Evolutionary conservation across 2,329 filamentous ascomycete species (phyloP), one percentile per base, ranked within the genome.

Genomic region (Diatrype stigma): DNA sequence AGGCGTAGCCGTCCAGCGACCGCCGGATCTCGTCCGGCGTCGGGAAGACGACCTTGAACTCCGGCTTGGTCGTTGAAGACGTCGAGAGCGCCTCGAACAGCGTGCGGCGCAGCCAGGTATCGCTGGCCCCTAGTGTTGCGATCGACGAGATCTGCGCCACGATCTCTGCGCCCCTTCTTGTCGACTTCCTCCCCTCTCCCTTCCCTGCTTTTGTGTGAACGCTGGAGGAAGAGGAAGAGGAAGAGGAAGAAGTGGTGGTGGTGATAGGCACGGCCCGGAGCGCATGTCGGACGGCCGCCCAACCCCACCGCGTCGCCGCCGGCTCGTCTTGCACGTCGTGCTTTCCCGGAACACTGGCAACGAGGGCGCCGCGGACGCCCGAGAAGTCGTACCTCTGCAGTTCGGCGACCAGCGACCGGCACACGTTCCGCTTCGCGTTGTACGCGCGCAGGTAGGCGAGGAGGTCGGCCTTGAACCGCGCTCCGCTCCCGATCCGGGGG

Each of bases 271-370:
- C 72, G 2, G 67, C 67, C 16, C 70, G 69, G 8, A 96, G 71
- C 1, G 80, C 75, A 45, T 82, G 76, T 56, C 77, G 78, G 11
- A 95, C 62, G 2, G 80, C 86, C 2, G 80, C 73, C 89, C 90
- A 96, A 1, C 90, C 91, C 82, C 86, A 96, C n/a, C 75, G 68
- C 0, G 85, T 85, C 21, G 71, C 65, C n/a, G 65, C 70, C 2
- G 70, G 71, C 6, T 75, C 68, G 30, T 75, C 68, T 19, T 70
- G 65, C 1, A 78, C 57, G 5, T 75, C 72, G 60, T 90, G 84
- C 23, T 77, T 80, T 0, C 87, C 87, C 0, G 91, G 91, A 0
- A 90, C 82, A 60, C 89, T 94, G 14, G 85, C 87, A n/a, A 96
- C 70, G 5, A 96, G 75, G 0, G 87, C 82, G 7, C 83, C 91